Evolutionary conservation across 164 flowering plant species (phyloP), one percentile per base, ranked within the genome.

Genomic region (Stephania japonica): DNA sequence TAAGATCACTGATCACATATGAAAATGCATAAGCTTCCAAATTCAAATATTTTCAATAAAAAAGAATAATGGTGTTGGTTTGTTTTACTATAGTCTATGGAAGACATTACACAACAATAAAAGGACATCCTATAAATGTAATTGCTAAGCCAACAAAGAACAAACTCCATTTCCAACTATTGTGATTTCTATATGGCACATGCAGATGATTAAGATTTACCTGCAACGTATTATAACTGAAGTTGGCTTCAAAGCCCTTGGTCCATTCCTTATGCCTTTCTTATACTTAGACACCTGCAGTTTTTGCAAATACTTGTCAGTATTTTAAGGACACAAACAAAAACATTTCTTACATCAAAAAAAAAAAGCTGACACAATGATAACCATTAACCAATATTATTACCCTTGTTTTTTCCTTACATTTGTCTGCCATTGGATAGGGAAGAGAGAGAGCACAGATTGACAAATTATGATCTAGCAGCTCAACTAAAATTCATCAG

Each of bases 201-300:
- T 10, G 18, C 9, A 26, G 32, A 27, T 64, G 13, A 69, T 6
- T 10, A 42, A 70, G 25, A 61, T 42, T 86, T 85, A 92, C 97
- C 43, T 90, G 97, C 97, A 92, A 1, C 93, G 89, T 42, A 92
- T 72, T 49, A 92, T 92, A 53, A 94, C 94, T 1, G 97, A 95
- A 73, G 79, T 1, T 32, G 38, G 38, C 38, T 32, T 32, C 38
- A 32, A 32, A 32, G 38, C 95, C 81, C 85, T 92, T 25, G 98
- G 95, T 67, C 95, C 97, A 82, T 91, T 94, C 84, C 98, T 86
- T 68, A 91, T 84, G 70, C 97, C 92, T 81, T 84, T 87, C 81
- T 88, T 94, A 78, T 89, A 86, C 11, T 59, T 82, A 62, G 95
- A 83, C 69, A 80, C 80, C 98, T 94, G 90, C 83, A 85, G 5